A percentile compares a stretch with the other conserved stretches of the same genome.
These are phyloP conservation scores for Colletotrichum sp. DNA, from an alignment of 2,329 filamentous ascomycete species.

Conservation along the genomic window DNA sequence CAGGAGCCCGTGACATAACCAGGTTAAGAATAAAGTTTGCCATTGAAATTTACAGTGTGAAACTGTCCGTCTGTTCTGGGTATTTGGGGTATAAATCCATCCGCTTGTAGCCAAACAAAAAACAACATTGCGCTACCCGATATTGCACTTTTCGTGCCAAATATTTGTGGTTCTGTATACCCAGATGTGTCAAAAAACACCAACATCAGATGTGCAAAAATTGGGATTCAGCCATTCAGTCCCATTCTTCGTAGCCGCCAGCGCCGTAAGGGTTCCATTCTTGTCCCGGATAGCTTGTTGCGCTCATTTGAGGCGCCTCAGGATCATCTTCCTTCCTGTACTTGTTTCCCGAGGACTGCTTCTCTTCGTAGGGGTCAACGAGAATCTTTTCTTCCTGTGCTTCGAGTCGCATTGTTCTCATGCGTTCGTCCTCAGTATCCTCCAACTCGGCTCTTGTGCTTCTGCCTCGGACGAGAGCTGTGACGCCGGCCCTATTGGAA, in stretches of 20 bases:
- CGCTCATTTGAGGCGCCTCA: slow-evolving; percentile 64
- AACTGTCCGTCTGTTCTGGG: background rate
- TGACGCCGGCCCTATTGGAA: background rate
- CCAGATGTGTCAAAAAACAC: background rate
- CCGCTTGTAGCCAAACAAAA: background rate
- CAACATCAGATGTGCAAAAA: background rate
- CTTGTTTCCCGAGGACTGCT: slow-evolving; percentile 29
- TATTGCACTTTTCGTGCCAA: background rate
- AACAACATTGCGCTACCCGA: background rate
- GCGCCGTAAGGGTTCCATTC: slow-evolving; percentile 67
- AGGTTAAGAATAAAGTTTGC: background rate
- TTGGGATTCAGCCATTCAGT: background rate
- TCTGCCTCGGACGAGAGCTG: slow-evolving; percentile 16
- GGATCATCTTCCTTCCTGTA: slow-evolving; percentile 43
- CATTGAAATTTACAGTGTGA: background rate
- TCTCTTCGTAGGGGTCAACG: slow-evolving; percentile 34
- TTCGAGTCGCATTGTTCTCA: slow-evolving; percentile 47
- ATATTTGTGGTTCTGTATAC: background rate
- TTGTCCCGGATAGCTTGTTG: slow-evolving; percentile 72
- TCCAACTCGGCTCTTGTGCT: slow-evolving; percentile 40
- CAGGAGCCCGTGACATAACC: background rate
- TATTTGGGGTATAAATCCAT: background rate
- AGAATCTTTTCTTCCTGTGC: slow-evolving; percentile 61
- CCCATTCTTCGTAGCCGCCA: slow-evolving; percentile 18
- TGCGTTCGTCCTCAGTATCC: slow-evolving; percentile 47